Percentiles rank a stretch among this genome's conserved stretches.
phyloP scores from a whole-genome alignment of 129 eudicot genomes.

The Glebionis coronaria region DNA sequence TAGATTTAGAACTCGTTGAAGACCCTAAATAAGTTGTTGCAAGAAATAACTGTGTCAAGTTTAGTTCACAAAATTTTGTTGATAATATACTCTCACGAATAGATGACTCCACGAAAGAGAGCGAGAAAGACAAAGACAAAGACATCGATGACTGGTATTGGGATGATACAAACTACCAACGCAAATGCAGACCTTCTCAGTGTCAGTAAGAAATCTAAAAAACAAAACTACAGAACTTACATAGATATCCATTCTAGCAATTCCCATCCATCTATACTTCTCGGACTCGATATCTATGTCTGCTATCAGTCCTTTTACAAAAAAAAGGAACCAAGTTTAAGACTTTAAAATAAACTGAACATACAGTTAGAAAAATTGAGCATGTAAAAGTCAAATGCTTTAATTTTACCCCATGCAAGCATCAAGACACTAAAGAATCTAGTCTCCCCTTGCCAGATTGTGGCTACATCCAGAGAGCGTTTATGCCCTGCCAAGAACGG shows the following conservation, averaged over 20 bases:
- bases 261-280: slow-evolving; percentile 93
- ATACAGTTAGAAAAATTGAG: background rate
- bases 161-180: background rate
- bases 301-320: slow-evolving; percentile 61
- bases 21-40: slow-evolving; percentile 63
- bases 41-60: background rate
- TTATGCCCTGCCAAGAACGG: slow-evolving; percentile 56
- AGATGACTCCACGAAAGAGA: too few relatives aligned
- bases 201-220: background rate
- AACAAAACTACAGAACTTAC: slow-evolving; percentile 39
- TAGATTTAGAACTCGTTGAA: slow-evolving; percentile 58
- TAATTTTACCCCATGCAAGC: slow-evolving; percentile 93
- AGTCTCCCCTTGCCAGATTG: slow-evolving; percentile 71
- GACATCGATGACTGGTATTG: background rate
- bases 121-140: too few relatives aligned
- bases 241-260: slow-evolving; percentile 82
- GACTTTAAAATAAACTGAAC: background rate
- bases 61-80: background rate
- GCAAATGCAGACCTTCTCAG: background rate
- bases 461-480: slow-evolving; percentile 79
- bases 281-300: slow-evolving; percentile 95
- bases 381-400: slow-evolving; percentile 13
- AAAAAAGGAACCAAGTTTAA: background rate
- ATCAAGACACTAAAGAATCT: slow-evolving; percentile 73
- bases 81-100: too few relatives aligned